Conservation (phyloP, 2,329 filamentous ascomycete genomes). For the Penicillium decumbens region DNA sequence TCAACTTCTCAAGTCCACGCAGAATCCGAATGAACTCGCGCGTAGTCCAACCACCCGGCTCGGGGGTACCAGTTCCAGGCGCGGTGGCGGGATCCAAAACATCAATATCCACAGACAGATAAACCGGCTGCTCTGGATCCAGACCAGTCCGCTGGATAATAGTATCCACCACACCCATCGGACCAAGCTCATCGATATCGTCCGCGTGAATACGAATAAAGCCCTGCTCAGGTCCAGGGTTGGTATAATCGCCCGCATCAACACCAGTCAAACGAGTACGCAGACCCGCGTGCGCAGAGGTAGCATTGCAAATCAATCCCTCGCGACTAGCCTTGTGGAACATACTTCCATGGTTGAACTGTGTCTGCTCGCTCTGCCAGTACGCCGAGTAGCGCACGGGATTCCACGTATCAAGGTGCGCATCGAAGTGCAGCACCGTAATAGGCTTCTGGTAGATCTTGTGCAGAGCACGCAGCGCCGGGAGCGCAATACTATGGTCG, state of each 20-base stretch:
- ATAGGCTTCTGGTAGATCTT: constrained; percentile 59
- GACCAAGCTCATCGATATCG: constrained; percentile 79
- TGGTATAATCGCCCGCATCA: constrained; percentile 64
- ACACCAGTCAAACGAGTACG: constrained; percentile 68
- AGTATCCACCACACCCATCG: constrained; percentile 61
- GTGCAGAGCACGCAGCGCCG: constrained; percentile 63
- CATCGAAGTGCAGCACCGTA: constrained; percentile 71
- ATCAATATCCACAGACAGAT: constrained; percentile 76
- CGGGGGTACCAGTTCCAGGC: constrained; percentile 80
- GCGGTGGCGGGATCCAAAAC: constrained; percentile 67
- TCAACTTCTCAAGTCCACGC: constrained; percentile 73
- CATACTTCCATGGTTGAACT: constrained; percentile 86
- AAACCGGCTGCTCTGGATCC: constrained; percentile 66
- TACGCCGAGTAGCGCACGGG: constrained; percentile 69
- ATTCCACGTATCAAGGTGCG: constrained; percentile 81
- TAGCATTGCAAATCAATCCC: constrained; percentile 68
- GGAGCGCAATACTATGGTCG: constrained; percentile 67
- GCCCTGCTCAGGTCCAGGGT: constrained; percentile 66
- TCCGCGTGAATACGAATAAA: constrained; percentile 78
- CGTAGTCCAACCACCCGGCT: constrained; percentile 87
- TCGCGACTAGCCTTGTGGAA: constrained; percentile 84
- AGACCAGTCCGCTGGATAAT: constrained; percentile 68
- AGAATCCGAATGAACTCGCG: constrained; percentile 80
- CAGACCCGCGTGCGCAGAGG: constrained; percentile 75
- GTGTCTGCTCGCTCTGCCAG: constrained; percentile 66